Percentiles rank a stretch among this genome's conserved stretches.
These are phyloP conservation scores for Pulchroboletus neoregius DNA, from an alignment of 1,284 basidiomycete genomes.

Conservation along the genomic window DNA sequence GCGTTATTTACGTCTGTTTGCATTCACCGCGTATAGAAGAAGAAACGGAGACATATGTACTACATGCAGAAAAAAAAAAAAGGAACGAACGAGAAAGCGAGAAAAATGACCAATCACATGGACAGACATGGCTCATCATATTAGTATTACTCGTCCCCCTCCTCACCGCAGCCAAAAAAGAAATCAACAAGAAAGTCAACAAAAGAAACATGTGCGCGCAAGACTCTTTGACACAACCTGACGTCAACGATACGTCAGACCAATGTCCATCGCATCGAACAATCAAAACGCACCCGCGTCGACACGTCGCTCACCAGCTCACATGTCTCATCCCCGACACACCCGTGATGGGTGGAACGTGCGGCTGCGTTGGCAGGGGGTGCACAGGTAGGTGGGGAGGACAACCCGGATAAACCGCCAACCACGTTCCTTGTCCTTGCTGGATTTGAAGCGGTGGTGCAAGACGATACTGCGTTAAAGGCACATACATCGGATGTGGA, in stretches of 20 bases:
- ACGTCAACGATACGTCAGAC: constrained; percentile 1
- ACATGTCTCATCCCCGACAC: constrained; percentile 27
- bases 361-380: constrained; percentile 15
- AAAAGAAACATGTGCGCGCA: neutral
- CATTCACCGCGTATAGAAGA: neutral
- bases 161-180: constrained; percentile 12
- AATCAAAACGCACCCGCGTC: constrained; percentile 10
- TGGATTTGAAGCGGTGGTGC: constrained; percentile 16
- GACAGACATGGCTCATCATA: constrained; percentile 11
- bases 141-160: constrained; percentile 21
- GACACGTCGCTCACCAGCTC: constrained; percentile 19
- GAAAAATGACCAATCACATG: constrained; percentile 4
- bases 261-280: neutral
- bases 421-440: constrained; percentile 23
- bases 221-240: neutral
- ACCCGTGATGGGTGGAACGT: constrained; percentile 21
- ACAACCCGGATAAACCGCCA: constrained; percentile 22
- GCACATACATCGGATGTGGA: constrained; percentile 24
- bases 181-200: constrained; percentile 19
- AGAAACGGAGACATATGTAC: constrained; percentile 5
- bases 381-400: constrained; percentile 21
- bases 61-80: constrained; percentile 4
- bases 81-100: constrained; percentile 6
- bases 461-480: constrained; percentile 23
- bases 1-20: constrained; percentile 22